Conservation (phyloP, 495 filamentous ascomycete genomes). For the Neurospora sp. region DNA sequence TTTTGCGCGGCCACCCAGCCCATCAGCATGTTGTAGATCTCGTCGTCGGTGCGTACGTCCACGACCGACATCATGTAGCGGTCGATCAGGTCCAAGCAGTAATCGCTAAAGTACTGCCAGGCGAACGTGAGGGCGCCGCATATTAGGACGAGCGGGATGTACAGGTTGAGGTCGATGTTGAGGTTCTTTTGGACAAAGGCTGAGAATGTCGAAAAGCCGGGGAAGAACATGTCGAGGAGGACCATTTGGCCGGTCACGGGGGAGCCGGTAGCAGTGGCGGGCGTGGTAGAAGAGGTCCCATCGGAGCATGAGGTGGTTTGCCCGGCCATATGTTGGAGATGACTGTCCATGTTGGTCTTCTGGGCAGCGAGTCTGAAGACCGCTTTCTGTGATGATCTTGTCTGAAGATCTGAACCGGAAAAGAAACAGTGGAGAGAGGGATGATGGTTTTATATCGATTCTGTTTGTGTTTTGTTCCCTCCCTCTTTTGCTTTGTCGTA, state of each 20-base stretch:
- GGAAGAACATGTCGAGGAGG: constrained; percentile 67
- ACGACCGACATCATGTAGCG: constrained; percentile 46
- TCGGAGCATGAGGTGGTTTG: background rate
- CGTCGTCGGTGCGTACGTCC: constrained; percentile 56
- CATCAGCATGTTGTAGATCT: constrained; percentile 62
- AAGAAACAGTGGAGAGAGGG: background rate
- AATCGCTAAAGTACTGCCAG: constrained; percentile 38
- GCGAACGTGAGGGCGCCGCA: constrained; percentile 38
- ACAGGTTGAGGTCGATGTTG: constrained; percentile 60
- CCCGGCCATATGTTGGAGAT: background rate
- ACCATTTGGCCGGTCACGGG: constrained; percentile 12
- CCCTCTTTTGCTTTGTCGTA: background rate
- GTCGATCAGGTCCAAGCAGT: constrained; percentile 33
- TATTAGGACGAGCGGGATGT: constrained; percentile 52
- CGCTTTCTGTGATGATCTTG: background rate
- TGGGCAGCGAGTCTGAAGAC: background rate
- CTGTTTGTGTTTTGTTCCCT: background rate
- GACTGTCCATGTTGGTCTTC: background rate
- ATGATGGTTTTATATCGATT: background rate
- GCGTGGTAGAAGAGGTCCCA: background rate
- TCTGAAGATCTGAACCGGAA: background rate
- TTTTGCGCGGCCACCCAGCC: constrained; percentile 54
- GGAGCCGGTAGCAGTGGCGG: background rate
- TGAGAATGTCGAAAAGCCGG: constrained; percentile 59
- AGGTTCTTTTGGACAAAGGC: constrained; percentile 48